Conservation (phyloP, 495 filamentous ascomycete species). For the Trichocladium uniseriatum region DNA sequence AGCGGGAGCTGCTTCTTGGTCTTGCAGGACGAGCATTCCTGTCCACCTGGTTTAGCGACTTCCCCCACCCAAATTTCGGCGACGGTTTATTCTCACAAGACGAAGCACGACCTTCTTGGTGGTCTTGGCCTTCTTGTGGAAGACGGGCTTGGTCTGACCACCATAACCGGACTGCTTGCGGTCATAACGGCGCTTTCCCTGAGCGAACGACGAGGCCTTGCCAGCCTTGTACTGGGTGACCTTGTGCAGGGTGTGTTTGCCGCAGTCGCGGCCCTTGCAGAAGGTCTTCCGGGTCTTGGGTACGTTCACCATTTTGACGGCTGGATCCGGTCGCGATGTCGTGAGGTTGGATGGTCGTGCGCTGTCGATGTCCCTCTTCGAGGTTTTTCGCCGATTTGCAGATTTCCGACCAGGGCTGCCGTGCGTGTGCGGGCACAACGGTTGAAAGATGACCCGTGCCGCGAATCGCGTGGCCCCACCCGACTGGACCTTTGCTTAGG, state of each 20-base stretch:
- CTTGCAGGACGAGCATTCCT: conserved; percentile 96
- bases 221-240: conserved; percentile 88
- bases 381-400: conserved; percentile 23
- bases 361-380: conserved; percentile 17
- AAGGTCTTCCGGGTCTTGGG: conserved; percentile 42
- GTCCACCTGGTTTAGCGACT: conserved; percentile 31
- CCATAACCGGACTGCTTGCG: conserved; percentile 99
- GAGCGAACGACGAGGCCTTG: conserved; percentile 84
- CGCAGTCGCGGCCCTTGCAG: conserved; percentile 92
- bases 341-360: conserved; percentile 20
- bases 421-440: conserved; percentile 23
- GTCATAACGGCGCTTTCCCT: conserved; percentile 99
- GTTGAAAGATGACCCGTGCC: conserved; percentile 23
- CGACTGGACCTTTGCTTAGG: no score
- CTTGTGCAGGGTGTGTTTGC: conserved; percentile 91
- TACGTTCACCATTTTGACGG: conserved; percentile 38
- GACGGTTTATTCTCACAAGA: conserved; percentile 38
- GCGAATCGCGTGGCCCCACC: no score
- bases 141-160: conserved; percentile 99
- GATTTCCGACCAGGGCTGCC: conserved; percentile 24
- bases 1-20: conserved; percentile 95
- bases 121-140: conserved; percentile 99
- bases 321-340: conserved; percentile 22
- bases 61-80: conserved; percentile 3
- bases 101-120: conserved; percentile 99